Evolutionary conservation across 352 stramenopile species (phyloP).

Genomic region (Phytophthora melonis): DNA sequence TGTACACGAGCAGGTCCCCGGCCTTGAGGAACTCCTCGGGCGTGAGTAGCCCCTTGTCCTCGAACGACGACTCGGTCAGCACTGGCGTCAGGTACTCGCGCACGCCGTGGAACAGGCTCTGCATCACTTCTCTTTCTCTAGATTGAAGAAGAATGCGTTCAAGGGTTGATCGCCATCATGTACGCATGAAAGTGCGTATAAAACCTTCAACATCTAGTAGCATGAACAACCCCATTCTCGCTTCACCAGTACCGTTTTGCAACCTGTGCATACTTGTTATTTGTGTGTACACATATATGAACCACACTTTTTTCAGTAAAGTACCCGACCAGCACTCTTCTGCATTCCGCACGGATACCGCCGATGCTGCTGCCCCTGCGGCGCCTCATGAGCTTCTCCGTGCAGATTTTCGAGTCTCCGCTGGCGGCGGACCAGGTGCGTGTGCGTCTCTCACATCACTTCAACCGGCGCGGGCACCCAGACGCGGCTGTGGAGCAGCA

Average conservation of each 20-base stretch:
- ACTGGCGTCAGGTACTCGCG: constrained; percentile 91
- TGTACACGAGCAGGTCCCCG: constrained; percentile 96
- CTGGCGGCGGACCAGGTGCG: constrained; percentile 46
- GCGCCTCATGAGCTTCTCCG: constrained; percentile 54
- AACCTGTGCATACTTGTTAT: not conserved
- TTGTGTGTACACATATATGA: not conserved
- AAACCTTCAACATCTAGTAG: not conserved
- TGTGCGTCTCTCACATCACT: constrained; percentile 52
- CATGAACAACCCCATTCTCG: too few relatives aligned
- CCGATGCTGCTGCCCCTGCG: constrained; percentile 37
- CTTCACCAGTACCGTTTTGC: too few relatives aligned
- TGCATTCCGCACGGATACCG: not conserved
- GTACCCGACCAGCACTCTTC: not conserved
- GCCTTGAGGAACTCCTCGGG: constrained; percentile 97
- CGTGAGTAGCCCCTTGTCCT: constrained; percentile 95
- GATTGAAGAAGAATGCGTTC: not conserved
- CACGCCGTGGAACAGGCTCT: constrained; percentile 84
- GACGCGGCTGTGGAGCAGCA: constrained; percentile 47
- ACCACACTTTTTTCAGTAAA: not conserved
- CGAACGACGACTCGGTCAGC: constrained; percentile 94
- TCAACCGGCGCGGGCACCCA: constrained; percentile 58
- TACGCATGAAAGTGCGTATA: not conserved
- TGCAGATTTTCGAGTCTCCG: constrained; percentile 40
- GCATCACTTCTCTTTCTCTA: constrained; percentile 43
- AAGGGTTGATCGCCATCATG: not conserved